These are phyloP conservation scores for Phytophthora ohioensis DNA, from an alignment of 352 stramenopile genomes.

Conservation along the genomic window DNA sequence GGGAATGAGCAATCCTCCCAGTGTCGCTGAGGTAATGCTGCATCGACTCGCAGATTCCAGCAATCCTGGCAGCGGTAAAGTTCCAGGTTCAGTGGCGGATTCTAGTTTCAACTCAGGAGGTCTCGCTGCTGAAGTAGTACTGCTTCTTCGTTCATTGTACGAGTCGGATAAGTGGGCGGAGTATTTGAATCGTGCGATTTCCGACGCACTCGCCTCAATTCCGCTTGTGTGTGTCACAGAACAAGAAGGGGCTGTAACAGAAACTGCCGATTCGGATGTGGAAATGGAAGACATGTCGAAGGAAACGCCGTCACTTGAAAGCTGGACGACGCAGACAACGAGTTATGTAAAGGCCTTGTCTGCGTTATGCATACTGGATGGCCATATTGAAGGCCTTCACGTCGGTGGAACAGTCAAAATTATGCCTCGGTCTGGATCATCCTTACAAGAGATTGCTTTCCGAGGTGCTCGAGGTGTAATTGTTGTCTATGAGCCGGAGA, in stretches of 20 bases:
- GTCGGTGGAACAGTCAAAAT: constrained; percentile 88
- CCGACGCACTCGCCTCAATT: constrained; percentile 60
- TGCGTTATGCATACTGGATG: constrained; percentile 83
- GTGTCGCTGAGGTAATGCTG: constrained; percentile 71
- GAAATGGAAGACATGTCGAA: constrained; percentile 87
- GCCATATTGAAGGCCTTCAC: constrained; percentile 85
- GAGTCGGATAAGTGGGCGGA: constrained; percentile 76
- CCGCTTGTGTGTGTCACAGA: constrained; percentile 56
- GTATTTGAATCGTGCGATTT: constrained; percentile 73
- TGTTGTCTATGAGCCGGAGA: constrained; percentile 83
- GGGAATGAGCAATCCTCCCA: constrained; percentile 70
- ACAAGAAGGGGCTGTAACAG: constrained; percentile 11
- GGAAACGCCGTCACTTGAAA: constrained; percentile 60
- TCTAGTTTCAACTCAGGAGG: constrained; percentile 51
- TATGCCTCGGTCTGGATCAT: constrained; percentile 72
- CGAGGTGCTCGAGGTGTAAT: constrained; percentile 77
- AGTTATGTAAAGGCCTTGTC: constrained; percentile 76
- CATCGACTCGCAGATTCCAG: constrained; percentile 27
- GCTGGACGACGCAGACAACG: constrained; percentile 59
- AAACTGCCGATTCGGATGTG: constrained; percentile 70
- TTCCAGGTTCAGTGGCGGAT: not conserved
- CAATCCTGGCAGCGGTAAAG: constrained; percentile 3
- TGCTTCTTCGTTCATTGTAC: constrained; percentile 86
- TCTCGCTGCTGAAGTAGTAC: constrained; percentile 76
- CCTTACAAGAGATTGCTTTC: constrained; percentile 80